Base-by-base conservation (phyloP, 805 yeast species). In the Candida hispaniensis region DNA sequence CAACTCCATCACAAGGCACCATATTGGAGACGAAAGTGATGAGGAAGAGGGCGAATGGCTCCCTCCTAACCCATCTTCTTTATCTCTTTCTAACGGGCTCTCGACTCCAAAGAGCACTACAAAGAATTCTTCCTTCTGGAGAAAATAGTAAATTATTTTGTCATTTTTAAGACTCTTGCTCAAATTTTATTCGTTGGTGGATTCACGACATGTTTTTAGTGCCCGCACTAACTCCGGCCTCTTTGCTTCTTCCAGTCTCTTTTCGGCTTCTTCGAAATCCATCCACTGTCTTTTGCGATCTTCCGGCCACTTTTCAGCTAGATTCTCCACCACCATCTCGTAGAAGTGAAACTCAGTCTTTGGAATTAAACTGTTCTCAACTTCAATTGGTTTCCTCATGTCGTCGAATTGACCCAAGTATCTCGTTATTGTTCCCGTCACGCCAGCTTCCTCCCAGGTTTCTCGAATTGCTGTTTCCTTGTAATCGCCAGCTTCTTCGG, bases 371-470 rank as follows among this genome's bases (percentile, higher is more conserved):
- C 58, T 52, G 7, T 52, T 54, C 4, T 47, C 43, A 67, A 67
- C 66, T 19, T 47, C 52, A 46, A 66, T 62, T 10, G 67, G 65
- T 3, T 71, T 68, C 39, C 75, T 53, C 54, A 54, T 50, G 44
- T 86, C 95, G 29, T 67, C 69, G 15, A 80, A 75, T 1, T 69
- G 61, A 0, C 88, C 93, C 25, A 88, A 58, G 40, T 64, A 63
- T 24, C 51, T 47, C 4, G 62, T 48, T 4, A 85, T 64, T 11
- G 53, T 59, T 6, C 96, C 94, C 20, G 67, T 69, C 14, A 80
- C 80, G 0, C 98, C 98, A 0, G 94, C 91, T 58, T 91, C 98
- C 55, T 91, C 98, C 98, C 98, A 91, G 0, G 94, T 81, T 52
- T 91, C 98, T 41, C 98, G 64, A 11, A 67, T 61, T 0, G 96